Base-by-base conservation (phyloP, 2,329 filamentous ascomycete genomes). In the Sporothrix globosa region DNA sequence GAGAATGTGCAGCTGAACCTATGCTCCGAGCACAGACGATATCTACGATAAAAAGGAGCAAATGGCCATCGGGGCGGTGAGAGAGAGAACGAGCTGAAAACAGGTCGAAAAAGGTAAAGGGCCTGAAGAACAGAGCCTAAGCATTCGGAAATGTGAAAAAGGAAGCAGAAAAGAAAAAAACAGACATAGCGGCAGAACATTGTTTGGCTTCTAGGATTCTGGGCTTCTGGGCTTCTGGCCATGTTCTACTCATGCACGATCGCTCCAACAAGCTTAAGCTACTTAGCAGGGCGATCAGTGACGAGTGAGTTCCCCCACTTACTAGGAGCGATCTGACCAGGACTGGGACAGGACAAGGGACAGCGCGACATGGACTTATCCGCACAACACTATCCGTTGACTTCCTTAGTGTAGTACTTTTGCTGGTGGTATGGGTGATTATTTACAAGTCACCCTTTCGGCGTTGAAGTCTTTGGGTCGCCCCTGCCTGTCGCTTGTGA, bases 311-410 rank as follows among this genome's bases (percentile, higher is more conserved):
- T 34, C 34, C 56, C 39, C 56, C 34, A 46, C 58, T n/a, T 21
- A 63, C 41, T 63, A 27, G 27, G 58, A 63, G 58, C 39, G 58
- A 63, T 46, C 58, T 46, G 58, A 63, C 39, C 58, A 61, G n/a
- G 34, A 34, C 56, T 60, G 56, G 56, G 56, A 46, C 58, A 46
- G 58, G 44, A 46, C 10, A 63, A 39, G 58, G 46, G 19, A 63
- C 39, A 63, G 58, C 58, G 21, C 39, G 58, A 63, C 17, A n/a
- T n/a, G n/a, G n/a, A n/a, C n/a, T n/a, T n/a, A n/a, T n/a, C n/a
- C n/a, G n/a, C n/a, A n/a, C 58, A 39, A 63, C 39, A 46, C 58
- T 39, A 39, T 63, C 56, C 34, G 19, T 61, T 65, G 44, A 34
- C 48, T 67, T 67, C 24, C 14, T n/a, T 56, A 44, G 34, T 27